Conservation (phyloP, 2,329 filamentous ascomycete species). For the Paracoccidioides lutzii region DNA sequence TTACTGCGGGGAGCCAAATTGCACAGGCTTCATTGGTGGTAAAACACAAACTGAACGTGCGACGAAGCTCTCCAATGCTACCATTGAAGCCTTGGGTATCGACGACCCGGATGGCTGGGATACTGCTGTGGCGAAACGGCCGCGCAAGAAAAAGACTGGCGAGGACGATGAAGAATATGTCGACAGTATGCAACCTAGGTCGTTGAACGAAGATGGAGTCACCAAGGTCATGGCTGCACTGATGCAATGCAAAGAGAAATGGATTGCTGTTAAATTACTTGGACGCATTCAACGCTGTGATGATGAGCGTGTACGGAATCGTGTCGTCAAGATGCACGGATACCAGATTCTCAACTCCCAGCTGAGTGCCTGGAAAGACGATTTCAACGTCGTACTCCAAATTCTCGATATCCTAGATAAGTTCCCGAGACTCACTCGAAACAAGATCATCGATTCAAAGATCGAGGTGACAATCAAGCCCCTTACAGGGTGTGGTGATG, state of each 20-base stretch:
- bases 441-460: conserved; percentile 94
- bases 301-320: conserved; percentile 74
- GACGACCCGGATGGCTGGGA: conserved; percentile 90
- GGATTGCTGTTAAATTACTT: conserved; percentile 93
- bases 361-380: conserved; percentile 72
- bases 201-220: conserved; percentile 68
- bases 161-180: conserved; percentile 95
- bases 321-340: conserved; percentile 90
- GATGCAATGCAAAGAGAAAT: conserved; percentile 98
- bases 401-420: conserved; percentile 79
- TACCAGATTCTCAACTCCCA: conserved; percentile 89
- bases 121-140: conserved; percentile 74
- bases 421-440: conserved; percentile 77
- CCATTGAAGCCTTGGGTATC: conserved; percentile 90
- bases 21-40: conserved; percentile 90
- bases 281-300: conserved; percentile 75
- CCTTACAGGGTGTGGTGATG: conserved; percentile 55
- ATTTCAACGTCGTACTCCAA: conserved; percentile 78
- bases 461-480: conserved; percentile 71
- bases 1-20: conserved; percentile 90
- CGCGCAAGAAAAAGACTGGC: conserved; percentile 78
- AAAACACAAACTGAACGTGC: conserved; percentile 95
- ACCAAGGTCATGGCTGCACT: conserved; percentile 92
- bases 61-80: conserved; percentile 77
- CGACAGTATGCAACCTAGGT: conserved; percentile 69